Conservation (phyloP, 805 yeast genomes). For the Kluyveromyces aestuarii region DNA sequence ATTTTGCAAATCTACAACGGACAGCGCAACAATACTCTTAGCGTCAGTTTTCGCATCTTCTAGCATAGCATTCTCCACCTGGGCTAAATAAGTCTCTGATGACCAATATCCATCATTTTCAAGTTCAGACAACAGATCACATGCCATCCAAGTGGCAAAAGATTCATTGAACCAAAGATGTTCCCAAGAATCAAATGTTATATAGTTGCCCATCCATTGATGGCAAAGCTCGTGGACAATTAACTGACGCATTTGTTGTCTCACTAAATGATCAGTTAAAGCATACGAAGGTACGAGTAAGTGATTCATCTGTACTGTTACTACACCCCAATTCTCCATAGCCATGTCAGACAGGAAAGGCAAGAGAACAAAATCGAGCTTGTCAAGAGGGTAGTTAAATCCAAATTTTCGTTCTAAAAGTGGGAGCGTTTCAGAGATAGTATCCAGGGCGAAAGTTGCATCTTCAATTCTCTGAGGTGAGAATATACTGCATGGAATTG, state of each 20-base stretch:
- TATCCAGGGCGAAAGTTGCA: constrained; percentile 42
- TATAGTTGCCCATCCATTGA: constrained; percentile 69
- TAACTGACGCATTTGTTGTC: constrained; percentile 41
- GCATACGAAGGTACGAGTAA: constrained; percentile 31
- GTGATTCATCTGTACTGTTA: constrained; percentile 49
- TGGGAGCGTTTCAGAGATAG: constrained; percentile 41
- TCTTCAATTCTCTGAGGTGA: constrained; percentile 40
- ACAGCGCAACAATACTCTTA: constrained; percentile 12
- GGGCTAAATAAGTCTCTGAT: constrained; percentile 17
- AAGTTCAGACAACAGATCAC: constrained; percentile 31
- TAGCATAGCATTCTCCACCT: constrained; percentile 10
- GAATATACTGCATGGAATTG: constrained; percentile 43
- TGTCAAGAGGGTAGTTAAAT: constrained; percentile 44
- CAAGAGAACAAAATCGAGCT: constrained; percentile 57
- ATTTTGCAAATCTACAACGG: constrained; percentile 6
- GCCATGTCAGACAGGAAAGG: constrained; percentile 73
- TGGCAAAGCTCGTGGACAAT: constrained; percentile 68
- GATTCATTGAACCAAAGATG: constrained; percentile 69
- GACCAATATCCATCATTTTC: constrained; percentile 19
- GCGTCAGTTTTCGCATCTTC: constrained; percentile 10
- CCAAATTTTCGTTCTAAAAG: constrained; percentile 37
- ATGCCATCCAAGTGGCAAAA: constrained; percentile 68
- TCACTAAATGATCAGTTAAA: constrained; percentile 17
- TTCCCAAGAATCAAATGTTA: constrained; percentile 60
- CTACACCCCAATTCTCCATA: constrained; percentile 71